A percentile compares a stretch with the other conserved stretches of the same genome.
Evolutionary conservation across 192 early-diverging fungal species (phyloP).

Genomic region (Dissophora ornata): DNA sequence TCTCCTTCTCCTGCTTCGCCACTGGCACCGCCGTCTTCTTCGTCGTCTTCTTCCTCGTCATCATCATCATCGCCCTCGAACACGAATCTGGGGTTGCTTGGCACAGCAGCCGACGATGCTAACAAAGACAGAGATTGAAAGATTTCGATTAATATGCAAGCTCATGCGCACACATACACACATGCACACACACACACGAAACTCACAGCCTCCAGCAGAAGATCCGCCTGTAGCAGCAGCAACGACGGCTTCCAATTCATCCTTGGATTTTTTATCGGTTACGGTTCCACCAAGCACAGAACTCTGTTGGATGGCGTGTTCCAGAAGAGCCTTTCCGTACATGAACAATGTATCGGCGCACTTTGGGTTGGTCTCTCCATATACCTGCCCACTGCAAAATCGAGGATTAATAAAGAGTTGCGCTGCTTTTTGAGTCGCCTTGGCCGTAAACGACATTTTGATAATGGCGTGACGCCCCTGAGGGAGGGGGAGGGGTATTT

Average conservation of each 20-base stretch:
- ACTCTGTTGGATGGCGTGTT: conserved; percentile 77
- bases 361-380: conserved; percentile 69
- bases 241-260: conserved; percentile 40
- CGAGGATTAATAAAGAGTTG: neutral
- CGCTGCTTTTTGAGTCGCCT: no score
- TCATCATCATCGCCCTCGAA: conserved; percentile 73
- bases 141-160: no score
- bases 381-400: conserved; percentile 63
- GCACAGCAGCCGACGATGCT: conserved; percentile 24
- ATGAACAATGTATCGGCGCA: conserved; percentile 79
- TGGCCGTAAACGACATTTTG: no score
- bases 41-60: conserved; percentile 60
- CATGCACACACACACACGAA: no score
- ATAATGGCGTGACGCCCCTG: no score
- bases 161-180: no score
- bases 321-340: conserved; percentile 81
- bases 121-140: neutral
- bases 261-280: conserved; percentile 50
- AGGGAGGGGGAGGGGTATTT: no score
- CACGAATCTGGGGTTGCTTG: conserved; percentile 64
- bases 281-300: conserved; percentile 79
- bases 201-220: conserved; percentile 16
- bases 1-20: conserved; percentile 37
- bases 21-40: conserved; percentile 54
- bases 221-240: conserved; percentile 20